These are phyloP conservation scores for Fraxinus dipetala DNA, from an alignment of 305 asterid genomes.

Conservation along the genomic window DNA sequence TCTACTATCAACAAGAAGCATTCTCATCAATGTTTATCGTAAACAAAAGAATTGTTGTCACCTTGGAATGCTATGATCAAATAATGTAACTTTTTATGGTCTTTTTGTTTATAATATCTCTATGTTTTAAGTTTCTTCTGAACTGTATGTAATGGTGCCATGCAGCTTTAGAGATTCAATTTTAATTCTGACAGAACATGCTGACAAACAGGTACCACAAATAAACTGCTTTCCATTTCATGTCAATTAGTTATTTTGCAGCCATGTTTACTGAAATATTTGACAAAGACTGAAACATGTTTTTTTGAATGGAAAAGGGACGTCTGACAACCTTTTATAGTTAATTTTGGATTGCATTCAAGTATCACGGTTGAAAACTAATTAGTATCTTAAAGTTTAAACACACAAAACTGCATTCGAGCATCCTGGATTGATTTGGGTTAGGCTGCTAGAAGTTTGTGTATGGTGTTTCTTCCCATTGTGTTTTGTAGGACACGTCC, in stretches of 20 bases:
- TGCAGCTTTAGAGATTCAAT: constrained; percentile 52
- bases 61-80: background rate
- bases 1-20: background rate
- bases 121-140: constrained; percentile 17
- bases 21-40: background rate
- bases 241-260: constrained; percentile 6
- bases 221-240: background rate
- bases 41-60: background rate
- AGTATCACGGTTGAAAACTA: constrained; percentile 4
- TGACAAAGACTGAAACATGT: background rate
- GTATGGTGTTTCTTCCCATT: background rate
- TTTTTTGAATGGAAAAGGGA: background rate
- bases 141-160: constrained; percentile 23
- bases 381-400: constrained; percentile 3
- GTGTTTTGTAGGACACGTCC: background rate
- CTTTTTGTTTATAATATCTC: background rate
- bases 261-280: constrained; percentile 10
- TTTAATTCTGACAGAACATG: constrained; percentile 45
- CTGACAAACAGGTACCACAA: constrained; percentile 44
- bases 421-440: background rate
- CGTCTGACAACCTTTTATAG: background rate
- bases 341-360: background rate
- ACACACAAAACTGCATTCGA: background rate
- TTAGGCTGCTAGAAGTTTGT: background rate
- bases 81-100: background rate